These are phyloP conservation scores for Alternaria sp. DNA, from an alignment of 2,329 filamentous ascomycete species.

Conservation along the genomic window DNA sequence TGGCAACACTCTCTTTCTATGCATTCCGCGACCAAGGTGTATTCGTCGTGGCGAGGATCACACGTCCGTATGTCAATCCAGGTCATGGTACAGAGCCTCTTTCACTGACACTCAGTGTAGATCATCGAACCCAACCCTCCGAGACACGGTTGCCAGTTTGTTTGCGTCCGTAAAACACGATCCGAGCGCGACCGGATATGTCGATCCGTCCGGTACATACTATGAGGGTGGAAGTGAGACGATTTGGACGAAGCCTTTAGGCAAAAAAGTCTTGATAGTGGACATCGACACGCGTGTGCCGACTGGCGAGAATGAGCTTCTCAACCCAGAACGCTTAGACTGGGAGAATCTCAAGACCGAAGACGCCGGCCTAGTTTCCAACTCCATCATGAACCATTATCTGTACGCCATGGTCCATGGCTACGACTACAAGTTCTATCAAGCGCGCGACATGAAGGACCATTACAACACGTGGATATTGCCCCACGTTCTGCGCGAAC, in stretches of 20 bases:
- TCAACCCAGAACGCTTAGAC: constrained; percentile 28
- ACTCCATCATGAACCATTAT: constrained; percentile 23
- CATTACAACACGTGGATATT: constrained; percentile 54
- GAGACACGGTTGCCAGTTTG: constrained; percentile 21
- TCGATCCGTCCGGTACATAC: constrained; percentile 19
- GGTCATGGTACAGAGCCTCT: not conserved
- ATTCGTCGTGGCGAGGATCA: constrained; percentile 4
- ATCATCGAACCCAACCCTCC: constrained; percentile 10
- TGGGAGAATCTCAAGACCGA: constrained; percentile 27
- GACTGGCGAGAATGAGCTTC: constrained; percentile 26
- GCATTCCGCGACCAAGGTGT: constrained; percentile 11
- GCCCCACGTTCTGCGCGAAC: constrained; percentile 49
- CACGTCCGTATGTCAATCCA: constrained; percentile 5
- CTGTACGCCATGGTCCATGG: constrained; percentile 51
- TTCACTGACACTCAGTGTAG: constrained; percentile 2
- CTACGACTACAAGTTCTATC: constrained; percentile 56
- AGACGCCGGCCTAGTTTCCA: constrained; percentile 35
- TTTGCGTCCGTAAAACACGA: constrained; percentile 25
- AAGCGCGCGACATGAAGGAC: constrained; percentile 43
- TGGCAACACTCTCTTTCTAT: constrained; percentile 16
- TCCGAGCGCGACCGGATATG: constrained; percentile 12
- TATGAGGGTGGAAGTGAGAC: constrained; percentile 8
- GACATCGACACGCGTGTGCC: constrained; percentile 41
- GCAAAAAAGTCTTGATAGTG: constrained; percentile 36
- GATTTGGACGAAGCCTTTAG: constrained; percentile 32